Conservation (phyloP, 768 basidiomycete species). For the Exsudoporus frostii region DNA sequence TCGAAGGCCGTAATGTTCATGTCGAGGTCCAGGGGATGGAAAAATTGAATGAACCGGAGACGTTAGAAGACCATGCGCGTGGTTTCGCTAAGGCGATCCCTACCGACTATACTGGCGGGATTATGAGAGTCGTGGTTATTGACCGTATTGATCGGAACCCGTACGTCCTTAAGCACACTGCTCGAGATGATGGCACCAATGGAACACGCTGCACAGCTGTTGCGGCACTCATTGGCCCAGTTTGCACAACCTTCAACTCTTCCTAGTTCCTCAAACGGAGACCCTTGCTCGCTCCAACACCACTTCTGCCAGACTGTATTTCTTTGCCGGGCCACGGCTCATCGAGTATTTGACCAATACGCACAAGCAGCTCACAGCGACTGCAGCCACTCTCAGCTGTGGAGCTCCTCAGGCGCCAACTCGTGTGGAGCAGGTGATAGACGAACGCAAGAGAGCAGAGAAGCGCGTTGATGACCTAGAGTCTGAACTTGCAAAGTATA, state of each 20-base stretch:
- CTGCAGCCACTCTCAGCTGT: constrained; percentile 64
- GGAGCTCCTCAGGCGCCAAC: constrained; percentile 64
- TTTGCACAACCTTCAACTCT: constrained; percentile 68
- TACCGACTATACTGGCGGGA: constrained; percentile 69
- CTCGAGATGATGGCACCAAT: constrained; percentile 7
- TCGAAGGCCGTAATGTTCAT: constrained; percentile 62
- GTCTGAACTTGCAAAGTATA: constrained; percentile 51
- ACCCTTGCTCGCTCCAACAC: constrained; percentile 57
- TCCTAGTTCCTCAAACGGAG: constrained; percentile 69
- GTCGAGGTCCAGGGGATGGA: constrained; percentile 75
- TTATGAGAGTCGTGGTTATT: constrained; percentile 78
- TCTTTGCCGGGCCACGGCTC: constrained; percentile 78
- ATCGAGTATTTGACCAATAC: constrained; percentile 57
- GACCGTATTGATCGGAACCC: constrained; percentile 80
- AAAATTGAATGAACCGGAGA: constrained; percentile 30
- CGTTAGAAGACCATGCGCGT: constrained; percentile 45
- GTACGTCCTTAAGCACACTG: constrained; percentile 38
- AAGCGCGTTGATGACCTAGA: constrained; percentile 72
- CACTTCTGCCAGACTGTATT: constrained; percentile 72
- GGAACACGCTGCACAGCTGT: constrained; percentile 44
- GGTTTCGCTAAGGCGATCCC: constrained; percentile 57
- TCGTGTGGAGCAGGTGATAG: constrained; percentile 62
- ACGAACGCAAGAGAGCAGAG: constrained; percentile 62
- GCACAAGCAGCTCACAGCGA: constrained; percentile 51
- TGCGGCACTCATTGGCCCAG: constrained; percentile 83